Evolutionary conservation across 805 yeast species (phyloP).

Genomic region (Pichia insulana): DNA sequence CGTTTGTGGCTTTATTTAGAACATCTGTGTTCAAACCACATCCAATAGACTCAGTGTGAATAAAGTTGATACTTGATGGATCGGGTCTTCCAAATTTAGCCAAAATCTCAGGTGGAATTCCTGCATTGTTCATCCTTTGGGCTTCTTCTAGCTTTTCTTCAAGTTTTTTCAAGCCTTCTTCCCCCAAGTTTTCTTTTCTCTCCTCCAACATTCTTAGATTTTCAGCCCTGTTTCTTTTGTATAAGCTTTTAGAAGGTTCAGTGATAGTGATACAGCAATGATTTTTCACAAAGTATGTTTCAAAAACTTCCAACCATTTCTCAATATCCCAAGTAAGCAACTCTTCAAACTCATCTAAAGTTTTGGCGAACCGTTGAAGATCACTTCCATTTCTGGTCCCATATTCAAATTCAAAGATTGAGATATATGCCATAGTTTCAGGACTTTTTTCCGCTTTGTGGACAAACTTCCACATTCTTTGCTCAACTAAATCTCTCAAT

Average conservation of each 20-base stretch:
- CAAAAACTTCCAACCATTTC: conserved; percentile 57
- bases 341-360: conserved; percentile 50
- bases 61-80: conserved; percentile 65
- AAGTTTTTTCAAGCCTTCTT: conserved; percentile 47
- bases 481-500: conserved; percentile 60
- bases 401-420: conserved; percentile 73
- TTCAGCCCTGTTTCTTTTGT: conserved; percentile 41
- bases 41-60: conserved; percentile 55
- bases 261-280: conserved; percentile 61
- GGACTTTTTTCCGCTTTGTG: conserved; percentile 57
- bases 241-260: conserved; percentile 57
- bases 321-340: conserved; percentile 52
- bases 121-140: conserved; percentile 55
- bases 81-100: conserved; percentile 61
- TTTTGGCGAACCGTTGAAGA: conserved; percentile 44
- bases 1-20: conserved; percentile 16
- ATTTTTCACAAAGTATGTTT: conserved; percentile 47
- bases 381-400: conserved; percentile 57
- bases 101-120: conserved; percentile 64
- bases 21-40: conserved; percentile 40
- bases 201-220: conserved; percentile 40
- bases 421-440: conserved; percentile 50
- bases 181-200: conserved; percentile 47
- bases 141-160: conserved; percentile 51
- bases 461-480: conserved; percentile 51